Percentiles rank a stretch among this genome's conserved stretches.
Evolutionary conservation across 2,329 filamentous ascomycete species (phyloP).

Genomic region (Neopestalotiopsis rosae): DNA sequence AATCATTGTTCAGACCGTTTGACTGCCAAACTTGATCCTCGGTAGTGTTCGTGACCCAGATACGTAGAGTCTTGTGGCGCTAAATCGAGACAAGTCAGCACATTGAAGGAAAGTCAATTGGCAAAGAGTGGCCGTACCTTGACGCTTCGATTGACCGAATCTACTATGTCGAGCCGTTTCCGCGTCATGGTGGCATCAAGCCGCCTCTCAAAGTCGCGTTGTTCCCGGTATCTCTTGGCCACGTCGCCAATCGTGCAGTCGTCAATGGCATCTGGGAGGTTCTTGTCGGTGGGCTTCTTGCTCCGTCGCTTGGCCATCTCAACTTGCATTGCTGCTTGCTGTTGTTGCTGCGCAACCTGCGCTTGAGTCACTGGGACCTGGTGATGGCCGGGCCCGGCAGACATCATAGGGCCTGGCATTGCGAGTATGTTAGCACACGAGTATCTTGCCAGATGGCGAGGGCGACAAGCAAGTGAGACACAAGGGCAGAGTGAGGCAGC

Average conservation of each 20-base stretch:
- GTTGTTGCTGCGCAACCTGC: constrained; percentile 58
- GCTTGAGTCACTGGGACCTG: constrained; percentile 57
- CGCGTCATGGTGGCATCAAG: constrained; percentile 93
- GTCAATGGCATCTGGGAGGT: constrained; percentile 88
- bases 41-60: constrained; percentile 95
- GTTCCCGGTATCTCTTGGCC: constrained; percentile 78
- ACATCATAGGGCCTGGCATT: constrained; percentile 60
- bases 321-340: constrained; percentile 54
- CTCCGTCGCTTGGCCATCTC: constrained; percentile 80
- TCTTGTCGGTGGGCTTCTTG: constrained; percentile 92
- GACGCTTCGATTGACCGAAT: constrained; percentile 75
- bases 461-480: constrained; percentile 17
- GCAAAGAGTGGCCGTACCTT: constrained; percentile 55
- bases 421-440: constrained; percentile 18
- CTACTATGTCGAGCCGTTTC: constrained; percentile 89
- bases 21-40: constrained; percentile 95
- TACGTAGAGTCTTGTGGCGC: constrained; percentile 82
- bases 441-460: constrained; percentile 5
- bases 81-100: constrained; percentile 37
- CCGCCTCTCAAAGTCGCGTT: constrained; percentile 85
- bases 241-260: constrained; percentile 82
- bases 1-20: constrained; percentile 69
- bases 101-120: background rate
- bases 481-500: background rate
- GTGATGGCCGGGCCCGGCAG: constrained; percentile 53